A percentile compares a stretch with the other conserved stretches of the same genome.
These are phyloP conservation scores for Colletotrichum somersetense DNA, from an alignment of 2,329 filamentous ascomycete genomes.

Conservation along the genomic window DNA sequence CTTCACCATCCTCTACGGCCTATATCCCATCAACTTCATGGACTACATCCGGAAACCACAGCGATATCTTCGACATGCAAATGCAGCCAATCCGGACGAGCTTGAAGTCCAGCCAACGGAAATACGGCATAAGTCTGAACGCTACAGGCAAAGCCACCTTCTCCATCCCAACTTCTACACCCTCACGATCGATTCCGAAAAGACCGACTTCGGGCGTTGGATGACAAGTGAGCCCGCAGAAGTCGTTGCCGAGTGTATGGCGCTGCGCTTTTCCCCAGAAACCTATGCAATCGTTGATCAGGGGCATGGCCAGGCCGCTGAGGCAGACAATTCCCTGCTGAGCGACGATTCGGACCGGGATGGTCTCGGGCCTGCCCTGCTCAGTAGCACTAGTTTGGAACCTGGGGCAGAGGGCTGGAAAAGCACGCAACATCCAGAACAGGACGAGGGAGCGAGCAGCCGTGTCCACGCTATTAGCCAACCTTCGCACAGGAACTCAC, in stretches of 20 bases:
- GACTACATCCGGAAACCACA: slow-evolving; percentile 87
- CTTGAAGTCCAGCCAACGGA: slow-evolving; percentile 84
- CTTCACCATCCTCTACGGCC: slow-evolving; percentile 84
- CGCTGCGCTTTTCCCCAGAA: slow-evolving; percentile 62
- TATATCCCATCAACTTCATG: slow-evolving; percentile 89
- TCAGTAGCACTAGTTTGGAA: slow-evolving; percentile 53
- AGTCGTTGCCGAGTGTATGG: slow-evolving; percentile 83
- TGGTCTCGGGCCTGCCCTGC: slow-evolving; percentile 54
- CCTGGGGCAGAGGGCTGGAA: slow-evolving; percentile 62
- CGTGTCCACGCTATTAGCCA: slow-evolving; percentile 53
- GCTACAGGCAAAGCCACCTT: slow-evolving; percentile 78
- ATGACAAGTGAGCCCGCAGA: slow-evolving; percentile 84
- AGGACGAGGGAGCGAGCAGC: slow-evolving; percentile 57
- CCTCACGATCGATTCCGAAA: slow-evolving; percentile 82
- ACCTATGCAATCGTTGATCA: slow-evolving; percentile 41
- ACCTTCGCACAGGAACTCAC: slow-evolving; percentile 62
- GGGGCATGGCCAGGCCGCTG: slow-evolving; percentile 41
- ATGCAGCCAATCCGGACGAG: slow-evolving; percentile 77
- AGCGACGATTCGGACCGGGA: slow-evolving; percentile 51
- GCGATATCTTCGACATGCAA: slow-evolving; percentile 79
- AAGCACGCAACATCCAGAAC: slow-evolving; percentile 65
- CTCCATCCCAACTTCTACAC: slow-evolving; percentile 89
- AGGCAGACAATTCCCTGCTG: slow-evolving; percentile 41
- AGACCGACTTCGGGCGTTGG: slow-evolving; percentile 81
- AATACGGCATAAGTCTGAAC: slow-evolving; percentile 81